Evolutionary conservation across 2,329 filamentous ascomycete genomes (phyloP), one percentile per base, ranked within the genome.

Genomic region (Venturia nashicola): DNA sequence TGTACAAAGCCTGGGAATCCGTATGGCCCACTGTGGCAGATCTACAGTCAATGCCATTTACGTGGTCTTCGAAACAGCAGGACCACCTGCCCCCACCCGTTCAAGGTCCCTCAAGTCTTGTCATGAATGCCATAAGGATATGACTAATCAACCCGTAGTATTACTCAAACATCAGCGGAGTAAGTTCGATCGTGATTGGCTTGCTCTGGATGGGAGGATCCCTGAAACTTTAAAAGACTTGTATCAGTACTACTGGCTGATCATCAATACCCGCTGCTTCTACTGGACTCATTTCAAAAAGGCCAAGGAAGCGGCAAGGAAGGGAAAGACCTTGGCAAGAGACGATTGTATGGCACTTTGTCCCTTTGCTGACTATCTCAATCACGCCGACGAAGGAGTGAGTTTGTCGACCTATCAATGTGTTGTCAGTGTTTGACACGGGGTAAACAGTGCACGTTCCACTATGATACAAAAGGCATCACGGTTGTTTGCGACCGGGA

Each of bases 361-460:
- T 72, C 88, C 88, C 0, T 86, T 89, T 43, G 84, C 87, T 1
- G 88, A 91, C 72, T 83, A 89, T 64, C 87, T 91, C 77, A 91
- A 84, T 67, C 82, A 84, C 66, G 73, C 73, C 2, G 75, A 76
- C 34, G 68, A 70, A 16, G 76, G 76, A 36, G 71, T 72, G 34
- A 60, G 71, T 86, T 84, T 72, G 73, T 77, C 16, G 83, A 85
- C 0, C 70, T 76, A 3, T 57, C 66, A 73, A 0, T 72, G 74
- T 0, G 79, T 80, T 6, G 89, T 85, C 74, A 78, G 76, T 32
- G 89, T 59, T 78, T 74, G 20, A 80, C 84, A 2, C 75, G 79
- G 59, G 72, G 76, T 1, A 70, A 76, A 0, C 86, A 87, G 55
- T 60, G 59, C 36, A 60, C 59, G n/a, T 60, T 60, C n/a, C 36